Conservation (phyloP, 176 grass and related monocot species). For the Aegilops umbellulata region DNA sequence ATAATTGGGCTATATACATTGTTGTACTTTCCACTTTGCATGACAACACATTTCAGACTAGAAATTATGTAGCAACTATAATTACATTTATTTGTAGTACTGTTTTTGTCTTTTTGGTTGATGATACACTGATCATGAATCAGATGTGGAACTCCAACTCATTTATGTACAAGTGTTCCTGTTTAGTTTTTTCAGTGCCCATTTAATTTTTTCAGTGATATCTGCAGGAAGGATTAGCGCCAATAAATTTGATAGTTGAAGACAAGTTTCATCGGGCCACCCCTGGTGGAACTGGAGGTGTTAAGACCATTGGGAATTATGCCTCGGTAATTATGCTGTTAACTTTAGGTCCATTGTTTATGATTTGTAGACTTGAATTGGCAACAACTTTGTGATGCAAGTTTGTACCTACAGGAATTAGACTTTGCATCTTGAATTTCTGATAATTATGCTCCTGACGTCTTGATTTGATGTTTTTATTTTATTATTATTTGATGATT, state of each 20-base stretch:
- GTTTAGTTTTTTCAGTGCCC: not conserved
- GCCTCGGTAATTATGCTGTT: constrained; percentile 68
- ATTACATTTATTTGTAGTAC: not conserved
- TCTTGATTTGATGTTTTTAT: not conserved
- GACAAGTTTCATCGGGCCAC: constrained; percentile 77
- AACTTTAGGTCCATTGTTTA: not conserved
- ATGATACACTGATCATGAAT: not conserved
- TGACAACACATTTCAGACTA: not conserved
- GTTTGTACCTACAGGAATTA: not conserved
- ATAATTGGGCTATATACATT: not conserved
- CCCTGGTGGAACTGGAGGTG: constrained; percentile 86
- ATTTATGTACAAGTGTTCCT: not conserved
- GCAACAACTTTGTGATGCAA: constrained; percentile 4
- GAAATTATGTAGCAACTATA: not conserved
- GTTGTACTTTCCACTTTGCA: not conserved
- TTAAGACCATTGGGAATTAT: constrained; percentile 98
- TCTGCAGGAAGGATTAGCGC: constrained; percentile 89
- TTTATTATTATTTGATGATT: not conserved
- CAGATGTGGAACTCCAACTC: not conserved
- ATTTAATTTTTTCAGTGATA: not conserved
- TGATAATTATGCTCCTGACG: not conserved
- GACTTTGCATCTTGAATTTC: not conserved
- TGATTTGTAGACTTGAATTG: not conserved
- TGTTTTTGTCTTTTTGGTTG: not conserved
- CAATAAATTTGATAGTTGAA: constrained; percentile 95